phyloP scores from a whole-genome alignment of 2,329 filamentous ascomycete species.

The Epichloe aotearoae region DNA sequence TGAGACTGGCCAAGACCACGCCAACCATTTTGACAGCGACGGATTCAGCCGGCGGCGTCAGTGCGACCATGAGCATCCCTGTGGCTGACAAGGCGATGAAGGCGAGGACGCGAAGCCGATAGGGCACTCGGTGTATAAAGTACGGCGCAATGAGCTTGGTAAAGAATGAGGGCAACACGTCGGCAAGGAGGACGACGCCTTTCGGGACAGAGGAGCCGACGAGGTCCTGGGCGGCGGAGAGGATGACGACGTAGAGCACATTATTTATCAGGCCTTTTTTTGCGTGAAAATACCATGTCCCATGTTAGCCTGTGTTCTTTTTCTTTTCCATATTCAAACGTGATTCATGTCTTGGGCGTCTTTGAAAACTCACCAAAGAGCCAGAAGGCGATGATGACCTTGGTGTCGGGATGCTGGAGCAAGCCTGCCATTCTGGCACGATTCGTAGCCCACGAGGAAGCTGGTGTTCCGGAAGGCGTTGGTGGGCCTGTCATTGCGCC shows the following conservation, averaged over 20 bases:
- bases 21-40: slow-evolving; percentile 68
- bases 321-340: background rate
- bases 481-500: slow-evolving; percentile 23
- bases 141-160: slow-evolving; percentile 85
- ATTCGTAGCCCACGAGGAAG: slow-evolving; percentile 63
- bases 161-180: slow-evolving; percentile 79
- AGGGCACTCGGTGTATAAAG: slow-evolving; percentile 81
- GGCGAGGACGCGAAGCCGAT: slow-evolving; percentile 57
- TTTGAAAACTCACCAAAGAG: slow-evolving; percentile 56
- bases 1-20: slow-evolving; percentile 72
- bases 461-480: slow-evolving; percentile 36
- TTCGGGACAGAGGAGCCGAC: slow-evolving; percentile 86
- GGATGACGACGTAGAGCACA: slow-evolving; percentile 92
- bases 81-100: slow-evolving; percentile 64
- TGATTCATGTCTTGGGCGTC: background rate
- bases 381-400: slow-evolving; percentile 78
- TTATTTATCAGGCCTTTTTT: slow-evolving; percentile 61
- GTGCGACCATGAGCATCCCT: slow-evolving; percentile 81
- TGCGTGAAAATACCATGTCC: too few species aligned
- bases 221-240: slow-evolving; percentile 88
- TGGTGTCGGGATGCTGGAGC: slow-evolving; percentile 54
- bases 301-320: background rate
- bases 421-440: slow-evolving; percentile 48
- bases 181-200: slow-evolving; percentile 81
- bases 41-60: slow-evolving; percentile 54